These are phyloP conservation scores for Xylariaceae sp. DNA, from an alignment of 2,329 filamentous ascomycete species.

Conservation along the genomic window DNA sequence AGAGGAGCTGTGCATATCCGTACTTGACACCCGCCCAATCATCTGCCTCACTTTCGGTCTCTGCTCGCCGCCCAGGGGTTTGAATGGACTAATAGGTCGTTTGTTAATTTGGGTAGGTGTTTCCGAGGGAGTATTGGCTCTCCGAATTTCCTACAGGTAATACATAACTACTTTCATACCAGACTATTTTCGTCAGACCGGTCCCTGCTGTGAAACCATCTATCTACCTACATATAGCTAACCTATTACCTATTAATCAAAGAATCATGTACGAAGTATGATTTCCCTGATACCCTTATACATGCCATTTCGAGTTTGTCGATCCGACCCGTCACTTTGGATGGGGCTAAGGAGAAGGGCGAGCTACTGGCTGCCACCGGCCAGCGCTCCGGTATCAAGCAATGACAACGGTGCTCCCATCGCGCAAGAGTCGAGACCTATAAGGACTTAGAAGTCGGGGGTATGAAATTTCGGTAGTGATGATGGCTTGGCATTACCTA, in stretches of 20 bases:
- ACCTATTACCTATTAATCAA: slow-evolving; percentile 1
- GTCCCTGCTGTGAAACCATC: slow-evolving; percentile 23
- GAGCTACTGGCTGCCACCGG: background rate
- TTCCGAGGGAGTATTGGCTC: slow-evolving; percentile 19
- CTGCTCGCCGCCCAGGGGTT: slow-evolving; percentile 2
- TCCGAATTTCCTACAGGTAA: slow-evolving; percentile 11
- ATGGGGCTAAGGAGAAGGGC: background rate
- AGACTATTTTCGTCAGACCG: slow-evolving; percentile 11
- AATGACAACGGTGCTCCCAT: background rate
- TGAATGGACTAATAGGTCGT: slow-evolving; percentile 5
- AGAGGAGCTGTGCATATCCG: slow-evolving; percentile 6
- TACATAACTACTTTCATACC: background rate
- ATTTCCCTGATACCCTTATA: background rate
- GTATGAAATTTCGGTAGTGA: slow-evolving; percentile 17
- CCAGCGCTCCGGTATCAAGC: background rate
- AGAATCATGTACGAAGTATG: slow-evolving; percentile 8
- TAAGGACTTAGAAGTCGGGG: background rate
- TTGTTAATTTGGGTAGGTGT: slow-evolving; percentile 23
- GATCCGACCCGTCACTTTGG: slow-evolving; percentile 17
- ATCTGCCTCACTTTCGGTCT: slow-evolving; percentile 5
- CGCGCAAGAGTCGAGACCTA: background rate
- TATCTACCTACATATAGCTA: background rate
- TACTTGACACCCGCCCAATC: slow-evolving; percentile 8
- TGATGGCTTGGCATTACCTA: slow-evolving; percentile 27
- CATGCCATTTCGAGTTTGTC: slow-evolving; percentile 8